A percentile compares a stretch with the other conserved stretches of the same genome.
phyloP scores from a whole-genome alignment of 2,329 filamentous ascomycete genomes.

The Xylaria multiplex region DNA sequence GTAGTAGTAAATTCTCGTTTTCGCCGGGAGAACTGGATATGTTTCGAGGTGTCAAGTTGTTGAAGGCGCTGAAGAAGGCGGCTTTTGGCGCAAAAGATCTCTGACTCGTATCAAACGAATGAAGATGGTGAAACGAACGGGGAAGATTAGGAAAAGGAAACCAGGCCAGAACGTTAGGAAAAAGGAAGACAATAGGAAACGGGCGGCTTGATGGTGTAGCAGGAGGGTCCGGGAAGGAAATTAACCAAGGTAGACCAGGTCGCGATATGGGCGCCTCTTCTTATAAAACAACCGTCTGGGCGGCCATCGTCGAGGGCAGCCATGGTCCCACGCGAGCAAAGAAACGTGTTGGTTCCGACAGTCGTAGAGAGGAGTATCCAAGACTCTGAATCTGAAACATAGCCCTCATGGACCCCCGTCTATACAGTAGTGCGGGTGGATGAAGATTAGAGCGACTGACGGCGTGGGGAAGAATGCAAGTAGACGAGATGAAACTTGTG shows the following conservation, averaged over 20 bases:
- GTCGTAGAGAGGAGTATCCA: conserved; percentile 50
- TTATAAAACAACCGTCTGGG: conserved; percentile 47
- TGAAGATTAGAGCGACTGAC: conserved; percentile 45
- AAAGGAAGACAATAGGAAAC: conserved; percentile 48
- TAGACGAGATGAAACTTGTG: conserved; percentile 61
- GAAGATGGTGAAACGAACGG: conserved; percentile 49
- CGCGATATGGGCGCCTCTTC: conserved; percentile 50
- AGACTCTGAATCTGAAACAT: conserved; percentile 51
- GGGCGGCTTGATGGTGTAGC: conserved; percentile 46
- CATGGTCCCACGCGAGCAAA: conserved; percentile 47
- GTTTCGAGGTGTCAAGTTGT: conserved; percentile 25
- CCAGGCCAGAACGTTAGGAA: conserved; percentile 43
- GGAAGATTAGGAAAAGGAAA: conserved; percentile 40
- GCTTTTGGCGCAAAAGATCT: conserved; percentile 30
- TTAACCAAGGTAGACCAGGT: conserved; percentile 47
- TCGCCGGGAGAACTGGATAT: conserved; percentile 28
- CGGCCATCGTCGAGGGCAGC: conserved; percentile 50
- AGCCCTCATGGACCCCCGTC: conserved; percentile 43
- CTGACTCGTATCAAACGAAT: conserved; percentile 57
- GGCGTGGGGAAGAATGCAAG: conserved; percentile 48
- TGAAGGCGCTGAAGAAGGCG: conserved; percentile 19
- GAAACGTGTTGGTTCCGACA: conserved; percentile 57
- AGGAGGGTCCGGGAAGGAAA: conserved; percentile 48
- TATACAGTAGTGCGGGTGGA: conserved; percentile 28
- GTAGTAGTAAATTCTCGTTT: conserved; percentile 23